phyloP scores from a whole-genome alignment of 148 eudicot genomes.

The Hydrangea macrophylla region DNA sequence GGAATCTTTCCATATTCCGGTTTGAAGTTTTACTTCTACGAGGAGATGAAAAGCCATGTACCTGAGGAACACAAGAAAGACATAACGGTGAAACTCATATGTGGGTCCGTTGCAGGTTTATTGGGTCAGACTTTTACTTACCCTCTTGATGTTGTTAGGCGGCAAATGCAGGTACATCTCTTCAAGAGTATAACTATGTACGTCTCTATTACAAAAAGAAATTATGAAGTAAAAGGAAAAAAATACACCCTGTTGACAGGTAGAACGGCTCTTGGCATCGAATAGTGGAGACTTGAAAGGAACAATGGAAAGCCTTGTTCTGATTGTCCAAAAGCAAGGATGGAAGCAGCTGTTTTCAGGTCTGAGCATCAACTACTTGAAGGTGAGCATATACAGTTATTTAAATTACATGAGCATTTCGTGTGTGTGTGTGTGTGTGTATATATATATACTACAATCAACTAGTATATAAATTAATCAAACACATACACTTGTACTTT shows the following conservation, averaged over 20 bases:
- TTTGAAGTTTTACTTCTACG: conserved; percentile 87
- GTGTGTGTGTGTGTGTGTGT: no score
- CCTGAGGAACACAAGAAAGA: conserved; percentile 72
- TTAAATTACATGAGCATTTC: background rate
- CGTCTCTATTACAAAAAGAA: no score
- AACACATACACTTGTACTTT: no score
- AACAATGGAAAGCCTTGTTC: conserved; percentile 61
- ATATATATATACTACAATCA: no score
- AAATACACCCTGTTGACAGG: conserved; percentile 39
- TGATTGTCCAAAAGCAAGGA: conserved; percentile 71
- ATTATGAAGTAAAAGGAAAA: background rate
- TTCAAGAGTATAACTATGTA: background rate
- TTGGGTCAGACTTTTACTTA: conserved; percentile 94
- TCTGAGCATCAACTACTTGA: conserved; percentile 84
- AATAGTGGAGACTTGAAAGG: conserved; percentile 49
- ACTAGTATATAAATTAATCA: no score
- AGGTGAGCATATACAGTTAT: conserved; percentile 35
- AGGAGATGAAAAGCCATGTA: conserved; percentile 86
- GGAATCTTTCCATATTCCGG: conserved; percentile 98
- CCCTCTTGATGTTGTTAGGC: conserved; percentile 91
- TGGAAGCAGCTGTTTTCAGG: conserved; percentile 93
- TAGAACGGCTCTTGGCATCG: conserved; percentile 45
- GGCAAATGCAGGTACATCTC: conserved; percentile 88
- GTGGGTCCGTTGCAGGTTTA: conserved; percentile 90
- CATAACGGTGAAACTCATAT: conserved; percentile 65